A percentile compares a stretch with the other conserved stretches of the same genome.
Evolutionary conservation across 225 moss, liverwort and hornwort species (phyloP).

Genomic region (Marchantia paleacea): DNA sequence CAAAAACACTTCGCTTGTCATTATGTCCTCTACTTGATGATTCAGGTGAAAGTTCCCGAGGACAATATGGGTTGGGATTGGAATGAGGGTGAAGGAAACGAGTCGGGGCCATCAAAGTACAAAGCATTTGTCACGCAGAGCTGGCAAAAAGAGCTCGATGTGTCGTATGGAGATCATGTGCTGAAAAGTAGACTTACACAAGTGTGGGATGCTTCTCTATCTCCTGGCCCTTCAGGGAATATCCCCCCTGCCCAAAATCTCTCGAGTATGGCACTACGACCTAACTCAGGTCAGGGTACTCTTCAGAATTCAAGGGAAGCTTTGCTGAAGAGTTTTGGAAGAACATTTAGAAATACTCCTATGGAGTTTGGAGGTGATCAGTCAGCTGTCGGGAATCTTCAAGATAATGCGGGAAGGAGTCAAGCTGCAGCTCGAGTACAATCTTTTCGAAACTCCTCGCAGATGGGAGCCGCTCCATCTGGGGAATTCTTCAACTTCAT

Average conservation of each 20-base stretch:
- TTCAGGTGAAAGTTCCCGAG: constrained; percentile 76
- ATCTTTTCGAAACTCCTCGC: constrained; percentile 44
- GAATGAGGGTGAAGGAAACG: constrained; percentile 50
- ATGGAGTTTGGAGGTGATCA: constrained; percentile 49
- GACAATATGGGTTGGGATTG: constrained; percentile 93
- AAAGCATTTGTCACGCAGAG: constrained; percentile 60
- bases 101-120: constrained; percentile 53
- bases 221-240: constrained; percentile 47
- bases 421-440: constrained; percentile 43
- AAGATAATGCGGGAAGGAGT: constrained; percentile 45
- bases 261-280: constrained; percentile 44
- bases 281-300: constrained; percentile 42
- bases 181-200: constrained; percentile 70
- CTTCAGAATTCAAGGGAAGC: constrained; percentile 54
- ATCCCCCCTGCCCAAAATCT: constrained; percentile 51
- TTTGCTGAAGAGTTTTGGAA: constrained; percentile 54
- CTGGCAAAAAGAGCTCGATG: constrained; percentile 71
- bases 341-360: constrained; percentile 47
- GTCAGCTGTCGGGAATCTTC: constrained; percentile 36
- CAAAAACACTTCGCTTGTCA: no score
- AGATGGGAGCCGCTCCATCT: constrained; percentile 41
- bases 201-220: constrained; percentile 66
- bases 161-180: constrained; percentile 47
- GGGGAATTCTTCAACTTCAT: constrained; percentile 63
- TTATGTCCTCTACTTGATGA: not conserved